These are phyloP conservation scores for Terana coerulea DNA, from an alignment of 768 basidiomycete genomes.

Conservation along the genomic window DNA sequence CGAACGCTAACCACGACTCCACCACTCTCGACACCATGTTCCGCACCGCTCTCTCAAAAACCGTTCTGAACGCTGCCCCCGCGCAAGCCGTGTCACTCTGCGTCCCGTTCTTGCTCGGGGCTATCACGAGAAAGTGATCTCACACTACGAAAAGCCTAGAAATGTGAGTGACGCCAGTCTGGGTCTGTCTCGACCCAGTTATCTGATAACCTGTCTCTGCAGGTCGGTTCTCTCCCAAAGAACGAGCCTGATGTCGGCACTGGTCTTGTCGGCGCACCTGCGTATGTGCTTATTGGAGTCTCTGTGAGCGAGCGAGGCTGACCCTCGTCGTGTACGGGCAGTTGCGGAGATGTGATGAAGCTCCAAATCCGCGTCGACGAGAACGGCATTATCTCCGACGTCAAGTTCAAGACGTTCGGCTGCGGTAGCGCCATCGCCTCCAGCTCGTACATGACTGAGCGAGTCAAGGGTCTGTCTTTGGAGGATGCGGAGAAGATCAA, in stretches of 20 bases:
- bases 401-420: slow-evolving; percentile 99
- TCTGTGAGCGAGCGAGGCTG: too few relatives aligned
- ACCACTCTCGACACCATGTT: slow-evolving; percentile 52
- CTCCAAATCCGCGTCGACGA: slow-evolving; percentile 98
- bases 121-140: slow-evolving; percentile 96
- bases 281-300: too few relatives aligned
- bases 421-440: slow-evolving; percentile 98
- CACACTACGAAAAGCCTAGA: slow-evolving; percentile 95
- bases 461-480: slow-evolving; percentile 89
- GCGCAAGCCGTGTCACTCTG: slow-evolving; percentile 36
- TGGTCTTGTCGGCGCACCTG: slow-evolving; percentile 96
- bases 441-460: slow-evolving; percentile 98
- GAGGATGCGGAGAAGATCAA: slow-evolving; percentile 96
- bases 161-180: slow-evolving; percentile 66
- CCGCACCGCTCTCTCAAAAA: slow-evolving; percentile 53
- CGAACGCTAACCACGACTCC: slow-evolving; percentile 27
- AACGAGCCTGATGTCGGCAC: slow-evolving; percentile 90
- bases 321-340: slow-evolving; percentile 32
- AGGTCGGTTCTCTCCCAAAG: slow-evolving; percentile 98
- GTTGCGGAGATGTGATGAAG: slow-evolving; percentile 99
- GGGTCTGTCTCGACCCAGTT: slow-evolving; percentile 31
- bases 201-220: slow-evolving; percentile 52
- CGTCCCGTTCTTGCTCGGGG: slow-evolving; percentile 56
- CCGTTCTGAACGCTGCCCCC: slow-evolving; percentile 44
- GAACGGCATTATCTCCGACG: slow-evolving; percentile 91